Base-by-base conservation (phyloP, 2,329 filamentous ascomycete species). In the Lecanosticta acicola region DNA sequence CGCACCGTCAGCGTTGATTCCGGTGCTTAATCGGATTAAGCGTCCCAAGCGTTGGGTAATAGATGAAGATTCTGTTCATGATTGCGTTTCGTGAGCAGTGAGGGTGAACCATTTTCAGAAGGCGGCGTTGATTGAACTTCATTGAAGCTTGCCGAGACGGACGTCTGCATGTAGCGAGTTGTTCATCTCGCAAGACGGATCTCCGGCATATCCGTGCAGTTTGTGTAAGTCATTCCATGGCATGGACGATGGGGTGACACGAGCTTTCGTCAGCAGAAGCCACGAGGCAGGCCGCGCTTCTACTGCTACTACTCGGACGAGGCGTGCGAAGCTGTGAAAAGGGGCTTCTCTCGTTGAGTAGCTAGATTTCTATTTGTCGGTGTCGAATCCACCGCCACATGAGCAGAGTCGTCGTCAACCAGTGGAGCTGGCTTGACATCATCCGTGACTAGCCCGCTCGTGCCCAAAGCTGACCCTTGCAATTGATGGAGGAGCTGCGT, bases 1-100 rank as follows among this genome's bases (percentile, higher is more conserved):
- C 33, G 13, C 13, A 5, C 33, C 13, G 16, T 5, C 33, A 35
- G n/a, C 35, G 14, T 17, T 33, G 38, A 36, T 16, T n/a, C 21
- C 37, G 38, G 44, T 37, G 39, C 44, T 41, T 42, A 29, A 35
- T 46, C 43, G 43, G 43, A 5, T 32, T 29, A 41, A 46, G 37
- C 38, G 38, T 14, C 26, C 18, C 24, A 16, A 37, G 35, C 24
- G 24, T 29, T 29, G 24, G 24, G 24, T 29, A 7, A 29, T 29
- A 29, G 24, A 29, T 29, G 7, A 7, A 5, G 5, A 29, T 29
- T 5, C 11, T 11, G 24, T 29, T 5, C 24, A 29, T n/a, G n/a
- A n/a, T n/a, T n/a, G n/a, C n/a, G n/a, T n/a, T n/a, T n/a, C n/a
- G n/a, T n/a, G n/a, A 37, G 34, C 3, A n/a, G 4, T 37, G 8